Conservation (phyloP, 208 protist genomes). For the Leishmania arabica region DNA sequence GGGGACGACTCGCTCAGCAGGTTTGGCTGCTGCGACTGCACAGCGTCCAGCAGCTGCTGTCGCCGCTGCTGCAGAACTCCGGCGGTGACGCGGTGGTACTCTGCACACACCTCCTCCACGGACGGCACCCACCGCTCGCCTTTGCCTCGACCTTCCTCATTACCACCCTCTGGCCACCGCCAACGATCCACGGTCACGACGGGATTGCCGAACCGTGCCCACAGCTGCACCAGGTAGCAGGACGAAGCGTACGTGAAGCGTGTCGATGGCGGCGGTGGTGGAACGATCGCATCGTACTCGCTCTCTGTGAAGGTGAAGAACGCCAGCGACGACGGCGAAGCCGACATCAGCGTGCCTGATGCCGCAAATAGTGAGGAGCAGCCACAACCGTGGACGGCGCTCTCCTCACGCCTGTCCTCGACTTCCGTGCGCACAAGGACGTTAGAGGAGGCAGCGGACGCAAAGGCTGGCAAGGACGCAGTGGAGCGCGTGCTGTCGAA, state of each 20-base stretch:
- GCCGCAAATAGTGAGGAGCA: neutral
- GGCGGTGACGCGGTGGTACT: slow-evolving; percentile 35
- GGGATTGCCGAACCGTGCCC: slow-evolving; percentile 66
- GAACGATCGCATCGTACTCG: slow-evolving; percentile 43
- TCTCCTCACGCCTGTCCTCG: neutral
- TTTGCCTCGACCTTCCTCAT: neutral
- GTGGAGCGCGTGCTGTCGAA: slow-evolving; percentile 10
- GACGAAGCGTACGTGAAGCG: slow-evolving; percentile 39
- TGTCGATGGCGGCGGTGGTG: slow-evolving; percentile 6
- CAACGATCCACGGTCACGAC: slow-evolving; percentile 63
- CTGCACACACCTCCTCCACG: slow-evolving; percentile 30
- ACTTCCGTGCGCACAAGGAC: neutral
- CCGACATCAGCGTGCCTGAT: neutral
- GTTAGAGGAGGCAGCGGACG: neutral
- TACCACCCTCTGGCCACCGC: slow-evolving; percentile 4
- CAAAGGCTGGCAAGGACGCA: slow-evolving; percentile 5
- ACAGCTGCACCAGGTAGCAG: slow-evolving; percentile 49
- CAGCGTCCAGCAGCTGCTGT: slow-evolving; percentile 19
- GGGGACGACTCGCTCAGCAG: neutral
- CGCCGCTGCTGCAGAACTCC: slow-evolving; percentile 28
- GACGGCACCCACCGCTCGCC: slow-evolving; percentile 13
- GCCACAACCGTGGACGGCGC: neutral
- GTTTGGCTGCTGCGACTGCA: neutral
- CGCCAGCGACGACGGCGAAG: neutral
- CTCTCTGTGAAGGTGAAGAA: slow-evolving; percentile 57